Evolutionary conservation across 495 filamentous ascomycete species (phyloP).

Genomic region (Aspergillus incahuasiensis): DNA sequence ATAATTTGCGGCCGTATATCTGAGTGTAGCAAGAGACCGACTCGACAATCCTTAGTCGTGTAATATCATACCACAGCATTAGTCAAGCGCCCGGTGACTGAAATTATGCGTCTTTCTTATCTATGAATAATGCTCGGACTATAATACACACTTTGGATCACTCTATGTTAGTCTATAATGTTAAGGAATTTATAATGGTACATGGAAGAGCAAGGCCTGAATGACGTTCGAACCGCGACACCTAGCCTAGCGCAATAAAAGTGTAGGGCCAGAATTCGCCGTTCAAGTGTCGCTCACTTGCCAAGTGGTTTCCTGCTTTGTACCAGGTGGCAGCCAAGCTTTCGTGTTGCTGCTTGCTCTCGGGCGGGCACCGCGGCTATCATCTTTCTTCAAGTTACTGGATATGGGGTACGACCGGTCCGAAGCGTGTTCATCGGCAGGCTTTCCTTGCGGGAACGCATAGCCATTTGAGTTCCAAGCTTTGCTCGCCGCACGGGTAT

Average conservation of each 20-base stretch:
- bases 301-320: constrained; percentile 81
- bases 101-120: too few species aligned
- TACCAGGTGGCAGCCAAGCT: constrained; percentile 66
- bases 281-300: constrained; percentile 45
- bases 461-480: constrained; percentile 42
- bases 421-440: constrained; percentile 22
- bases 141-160: too few species aligned
- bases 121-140: too few species aligned
- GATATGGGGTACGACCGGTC: constrained; percentile 27
- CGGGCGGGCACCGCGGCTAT: constrained; percentile 47
- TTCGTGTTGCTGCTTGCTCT: constrained; percentile 54
- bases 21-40: too few species aligned
- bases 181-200: neutral
- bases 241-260: too few species aligned
- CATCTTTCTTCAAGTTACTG: constrained; percentile 56
- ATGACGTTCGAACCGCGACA: neutral
- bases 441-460: constrained; percentile 29
- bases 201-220: neutral
- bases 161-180: too few species aligned
- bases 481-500: constrained; percentile 31
- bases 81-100: too few species aligned
- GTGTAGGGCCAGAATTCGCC: neutral
- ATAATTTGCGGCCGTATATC: too few species aligned
- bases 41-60: too few species aligned
- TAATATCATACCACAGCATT: too few species aligned